phyloP scores from a whole-genome alignment of 352 stramenopile genomes.

The Phytopythium helicoides region DNA sequence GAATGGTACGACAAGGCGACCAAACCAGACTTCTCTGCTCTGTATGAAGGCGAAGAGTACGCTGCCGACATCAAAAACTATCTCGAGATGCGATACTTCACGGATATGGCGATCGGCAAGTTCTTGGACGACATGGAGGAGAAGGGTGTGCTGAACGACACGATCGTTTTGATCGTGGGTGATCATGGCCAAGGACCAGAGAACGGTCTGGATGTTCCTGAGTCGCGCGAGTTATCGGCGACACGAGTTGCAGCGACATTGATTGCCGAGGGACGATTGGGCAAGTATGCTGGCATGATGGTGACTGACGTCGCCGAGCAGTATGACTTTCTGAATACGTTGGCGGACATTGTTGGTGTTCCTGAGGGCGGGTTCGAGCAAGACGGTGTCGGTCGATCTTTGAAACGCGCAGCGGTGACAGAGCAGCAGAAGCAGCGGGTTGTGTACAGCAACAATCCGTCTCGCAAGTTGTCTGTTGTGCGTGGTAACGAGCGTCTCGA shows the following conservation, averaged over 20 bases:
- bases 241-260: slow-evolving; percentile 41
- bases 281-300: slow-evolving; percentile 26
- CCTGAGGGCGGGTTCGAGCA: slow-evolving; percentile 47
- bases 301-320: slow-evolving; percentile 30
- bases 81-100: no score
- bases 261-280: slow-evolving; percentile 48
- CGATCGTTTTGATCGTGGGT: no score
- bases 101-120: no score
- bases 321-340: slow-evolving; percentile 61
- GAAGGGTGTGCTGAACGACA: no score
- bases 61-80: no score
- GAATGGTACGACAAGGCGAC: no score
- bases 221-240: slow-evolving; percentile 38
- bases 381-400: slow-evolving; percentile 49
- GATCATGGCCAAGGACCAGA: no score
- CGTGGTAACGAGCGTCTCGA: slow-evolving; percentile 41
- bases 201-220: slow-evolving; percentile 39
- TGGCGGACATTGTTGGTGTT: slow-evolving; percentile 59
- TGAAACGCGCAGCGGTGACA: slow-evolving; percentile 34
- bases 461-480: slow-evolving; percentile 44
- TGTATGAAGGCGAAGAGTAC: no score
- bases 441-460: slow-evolving; percentile 55
- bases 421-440: slow-evolving; percentile 12
- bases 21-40: no score
- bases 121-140: no score